These are phyloP conservation scores for Carex arenaria DNA, from an alignment of 202 grass and related monocot species.

Conservation along the genomic window DNA sequence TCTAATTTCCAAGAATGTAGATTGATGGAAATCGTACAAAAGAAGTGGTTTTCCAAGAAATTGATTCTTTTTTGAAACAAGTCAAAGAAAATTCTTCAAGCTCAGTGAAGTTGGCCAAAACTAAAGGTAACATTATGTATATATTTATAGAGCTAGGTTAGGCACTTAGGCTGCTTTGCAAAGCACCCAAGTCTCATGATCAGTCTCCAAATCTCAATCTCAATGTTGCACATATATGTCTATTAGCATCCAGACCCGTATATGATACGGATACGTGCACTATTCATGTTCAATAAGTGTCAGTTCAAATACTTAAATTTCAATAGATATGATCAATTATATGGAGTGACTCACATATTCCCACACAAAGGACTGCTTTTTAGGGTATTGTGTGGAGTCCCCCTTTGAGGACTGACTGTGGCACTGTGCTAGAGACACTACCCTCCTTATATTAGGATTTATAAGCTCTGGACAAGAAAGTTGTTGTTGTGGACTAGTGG, in stretches of 20 bases:
- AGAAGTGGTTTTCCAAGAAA: constrained; percentile 64
- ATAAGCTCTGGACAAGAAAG: background rate
- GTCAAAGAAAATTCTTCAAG: constrained; percentile 41
- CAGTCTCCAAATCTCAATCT: background rate
- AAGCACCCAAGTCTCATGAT: background rate
- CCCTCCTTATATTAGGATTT: background rate
- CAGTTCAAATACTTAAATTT: background rate
- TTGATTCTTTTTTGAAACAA: constrained; percentile 64
- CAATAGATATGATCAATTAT: background rate
- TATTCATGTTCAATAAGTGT: background rate
- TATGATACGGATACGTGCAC: background rate
- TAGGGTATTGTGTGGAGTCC: background rate
- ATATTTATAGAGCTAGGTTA: constrained; percentile 16
- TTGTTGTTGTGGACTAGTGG: background rate
- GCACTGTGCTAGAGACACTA: background rate
- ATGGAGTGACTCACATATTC: background rate
- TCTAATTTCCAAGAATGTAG: constrained; percentile 54
- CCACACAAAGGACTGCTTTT: background rate
- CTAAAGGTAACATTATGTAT: constrained; percentile 49
- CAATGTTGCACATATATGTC: background rate
- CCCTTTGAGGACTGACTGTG: background rate
- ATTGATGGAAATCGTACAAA: constrained; percentile 74
- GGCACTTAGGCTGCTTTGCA: constrained; percentile 26
- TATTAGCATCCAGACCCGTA: background rate
- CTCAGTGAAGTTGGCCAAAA: constrained; percentile 42